Evolutionary conservation across 192 early-diverging fungal species (phyloP).

Genomic region (Cladochytrium replicatum): DNA sequence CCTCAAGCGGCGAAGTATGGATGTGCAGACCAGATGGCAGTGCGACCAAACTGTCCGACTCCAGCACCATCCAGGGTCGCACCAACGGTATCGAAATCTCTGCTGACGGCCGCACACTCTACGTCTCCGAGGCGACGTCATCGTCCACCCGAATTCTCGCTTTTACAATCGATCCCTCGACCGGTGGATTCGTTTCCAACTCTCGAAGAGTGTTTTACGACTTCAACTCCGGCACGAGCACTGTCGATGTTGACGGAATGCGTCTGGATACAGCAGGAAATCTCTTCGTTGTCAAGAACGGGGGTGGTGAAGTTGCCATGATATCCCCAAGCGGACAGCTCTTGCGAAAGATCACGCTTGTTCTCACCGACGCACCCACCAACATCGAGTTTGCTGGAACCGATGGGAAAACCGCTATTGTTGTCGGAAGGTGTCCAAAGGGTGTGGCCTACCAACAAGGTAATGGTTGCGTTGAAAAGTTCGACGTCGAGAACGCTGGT

Average conservation of each 20-base stretch:
- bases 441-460: background rate
- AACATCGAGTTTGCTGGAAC: conserved; percentile 45
- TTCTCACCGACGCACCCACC: conserved; percentile 15
- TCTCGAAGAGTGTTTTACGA: conserved; percentile 9
- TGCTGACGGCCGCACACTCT: conserved; percentile 41
- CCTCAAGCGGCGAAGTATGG: conserved; percentile 42
- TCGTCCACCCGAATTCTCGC: conserved; percentile 31
- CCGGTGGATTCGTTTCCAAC: background rate
- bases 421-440: conserved; percentile 35
- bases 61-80: conserved; percentile 21
- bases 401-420: conserved; percentile 29
- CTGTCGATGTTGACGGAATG: conserved; percentile 49
- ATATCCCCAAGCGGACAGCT: no score
- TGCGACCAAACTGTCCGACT: conserved; percentile 17
- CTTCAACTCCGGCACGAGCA: conserved; percentile 11
- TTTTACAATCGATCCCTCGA: conserved; percentile 26
- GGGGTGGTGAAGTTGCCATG: conserved; percentile 35
- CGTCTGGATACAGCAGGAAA: conserved; percentile 37
- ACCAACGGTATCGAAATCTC: conserved; percentile 51
- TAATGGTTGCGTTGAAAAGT: background rate
- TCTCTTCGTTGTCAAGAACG: conserved; percentile 46
- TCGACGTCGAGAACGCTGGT: background rate
- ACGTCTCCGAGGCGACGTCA: conserved; percentile 44
- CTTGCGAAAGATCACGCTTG: conserved; percentile 18
- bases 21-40: conserved; percentile 32